Conservation (phyloP, 2,329 filamentous ascomycete genomes). For the Neonectria magnoliae region DNA sequence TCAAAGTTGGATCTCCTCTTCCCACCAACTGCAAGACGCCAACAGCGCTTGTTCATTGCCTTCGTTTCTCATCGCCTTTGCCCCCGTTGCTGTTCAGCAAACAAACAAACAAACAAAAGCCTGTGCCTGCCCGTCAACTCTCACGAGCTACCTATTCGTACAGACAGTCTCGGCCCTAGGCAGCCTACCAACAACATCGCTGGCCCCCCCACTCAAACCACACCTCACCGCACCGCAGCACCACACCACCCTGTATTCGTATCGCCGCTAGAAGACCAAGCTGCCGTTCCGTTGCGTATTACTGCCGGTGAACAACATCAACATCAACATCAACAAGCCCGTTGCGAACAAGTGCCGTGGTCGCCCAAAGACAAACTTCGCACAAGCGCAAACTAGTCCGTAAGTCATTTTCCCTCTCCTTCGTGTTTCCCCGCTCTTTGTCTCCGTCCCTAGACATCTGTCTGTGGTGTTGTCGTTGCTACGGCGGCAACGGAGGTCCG, state of each 20-base stretch:
- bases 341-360: slow-evolving; percentile 11
- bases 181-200: slow-evolving; percentile 17
- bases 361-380: background rate
- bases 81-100: background rate
- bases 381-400: background rate
- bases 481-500: slow-evolving; percentile 33
- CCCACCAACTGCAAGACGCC: background rate
- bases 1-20: slow-evolving; percentile 21
- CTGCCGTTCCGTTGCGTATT: slow-evolving; percentile 22
- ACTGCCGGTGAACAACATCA: slow-evolving; percentile 34
- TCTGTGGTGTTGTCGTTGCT: slow-evolving; percentile 29
- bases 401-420: slow-evolving; percentile 1
- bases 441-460: slow-evolving; percentile 5
- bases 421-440: background rate
- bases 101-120: background rate
- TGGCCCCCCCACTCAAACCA: slow-evolving; percentile 33
- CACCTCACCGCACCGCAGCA: slow-evolving; percentile 17
- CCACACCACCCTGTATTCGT: slow-evolving; percentile 18
- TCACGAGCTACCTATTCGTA: background rate
- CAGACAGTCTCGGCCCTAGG: slow-evolving; percentile 9
- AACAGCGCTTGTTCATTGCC: background rate
- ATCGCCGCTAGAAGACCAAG: slow-evolving; percentile 39
- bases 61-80: background rate
- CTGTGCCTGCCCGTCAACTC: background rate
- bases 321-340: slow-evolving; percentile 28